A percentile compares a stretch with the other conserved stretches of the same genome.
These are phyloP conservation scores for Pythium folliculosum DNA, from an alignment of 352 stramenopile genomes.

Conservation along the genomic window DNA sequence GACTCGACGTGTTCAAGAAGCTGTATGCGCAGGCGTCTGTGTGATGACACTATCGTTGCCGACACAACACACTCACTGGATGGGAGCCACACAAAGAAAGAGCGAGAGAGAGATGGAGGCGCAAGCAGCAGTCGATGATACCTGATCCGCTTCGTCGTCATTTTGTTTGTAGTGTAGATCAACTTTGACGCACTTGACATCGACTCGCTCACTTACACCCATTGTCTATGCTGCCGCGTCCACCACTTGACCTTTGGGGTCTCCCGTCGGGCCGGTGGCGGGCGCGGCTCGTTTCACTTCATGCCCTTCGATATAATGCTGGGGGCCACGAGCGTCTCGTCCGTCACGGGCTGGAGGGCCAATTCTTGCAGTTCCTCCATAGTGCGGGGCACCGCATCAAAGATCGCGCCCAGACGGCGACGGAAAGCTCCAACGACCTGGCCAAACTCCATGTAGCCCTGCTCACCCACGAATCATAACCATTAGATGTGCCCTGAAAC, in stretches of 20 bases:
- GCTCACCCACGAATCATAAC: slow-evolving; percentile 12
- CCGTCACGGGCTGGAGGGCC: slow-evolving; percentile 67
- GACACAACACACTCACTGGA: background rate
- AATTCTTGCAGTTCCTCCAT: slow-evolving; percentile 65
- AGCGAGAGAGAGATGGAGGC: too few relatives aligned
- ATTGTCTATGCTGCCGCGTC: slow-evolving; percentile 20
- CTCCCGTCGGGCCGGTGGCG: background rate
- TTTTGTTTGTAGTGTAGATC: slow-evolving; percentile 12
- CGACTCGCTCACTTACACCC: slow-evolving; percentile 20
- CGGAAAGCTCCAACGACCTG: slow-evolving; percentile 77
- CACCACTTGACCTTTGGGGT: slow-evolving; percentile 11
- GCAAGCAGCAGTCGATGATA: background rate
- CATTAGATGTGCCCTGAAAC: background rate
- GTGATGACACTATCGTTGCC: background rate
- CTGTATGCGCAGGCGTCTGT: slow-evolving; percentile 28
- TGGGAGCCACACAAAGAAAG: background rate
- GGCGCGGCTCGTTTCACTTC: slow-evolving; percentile 16
- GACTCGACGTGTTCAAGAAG: slow-evolving; percentile 50
- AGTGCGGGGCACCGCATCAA: slow-evolving; percentile 59
- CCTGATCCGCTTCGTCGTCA: background rate
- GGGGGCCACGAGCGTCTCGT: slow-evolving; percentile 43
- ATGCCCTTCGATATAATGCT: slow-evolving; percentile 34
- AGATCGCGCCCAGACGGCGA: slow-evolving; percentile 68
- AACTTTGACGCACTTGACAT: background rate
- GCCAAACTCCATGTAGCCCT: slow-evolving; percentile 91